These are phyloP conservation scores for Pisolithus thermaeus DNA, from an alignment of 1,284 basidiomycete genomes.

Conservation along the genomic window DNA sequence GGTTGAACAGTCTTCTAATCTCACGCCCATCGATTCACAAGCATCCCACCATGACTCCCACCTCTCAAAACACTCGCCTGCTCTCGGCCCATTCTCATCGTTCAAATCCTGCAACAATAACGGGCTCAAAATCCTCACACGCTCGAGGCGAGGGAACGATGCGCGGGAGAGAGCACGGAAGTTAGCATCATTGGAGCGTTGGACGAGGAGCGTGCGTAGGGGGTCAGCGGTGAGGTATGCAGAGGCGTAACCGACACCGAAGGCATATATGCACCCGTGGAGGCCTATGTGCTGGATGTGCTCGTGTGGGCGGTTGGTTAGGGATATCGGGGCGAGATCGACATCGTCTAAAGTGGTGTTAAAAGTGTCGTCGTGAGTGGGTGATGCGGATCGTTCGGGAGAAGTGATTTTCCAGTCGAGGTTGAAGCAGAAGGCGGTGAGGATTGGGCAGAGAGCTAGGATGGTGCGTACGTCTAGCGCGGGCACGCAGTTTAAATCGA, in stretches of 20 bases:
- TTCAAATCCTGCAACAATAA: constrained; percentile 54
- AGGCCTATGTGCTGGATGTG: constrained; percentile 58
- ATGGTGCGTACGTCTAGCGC: constrained; percentile 48
- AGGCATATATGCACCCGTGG: constrained; percentile 63
- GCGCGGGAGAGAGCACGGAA: constrained; percentile 46
- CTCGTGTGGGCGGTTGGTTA: constrained; percentile 48
- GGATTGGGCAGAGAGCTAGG: constrained; percentile 55
- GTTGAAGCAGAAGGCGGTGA: constrained; percentile 62
- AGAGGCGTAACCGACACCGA: constrained; percentile 51
- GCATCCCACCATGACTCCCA: constrained; percentile 66
- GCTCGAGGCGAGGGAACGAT: constrained; percentile 56
- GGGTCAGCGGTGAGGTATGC: constrained; percentile 38
- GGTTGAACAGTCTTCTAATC: constrained; percentile 66
- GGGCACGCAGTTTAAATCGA: constrained; percentile 58
- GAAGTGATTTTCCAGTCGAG: constrained; percentile 56
- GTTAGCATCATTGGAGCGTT: constrained; percentile 59
- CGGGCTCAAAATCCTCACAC: constrained; percentile 52
- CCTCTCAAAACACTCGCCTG: constrained; percentile 42
- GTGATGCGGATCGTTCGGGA: constrained; percentile 1
- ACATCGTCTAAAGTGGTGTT: constrained; percentile 24
- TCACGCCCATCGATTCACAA: constrained; percentile 41
- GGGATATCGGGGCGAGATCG: constrained; percentile 24
- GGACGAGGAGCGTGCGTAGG: constrained; percentile 40
- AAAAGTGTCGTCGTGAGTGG: not conserved
- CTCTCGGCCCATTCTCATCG: constrained; percentile 40